phyloP scores from a whole-genome alignment of 2,329 filamentous ascomycete genomes.

The Scedosporium aurantiacum region DNA sequence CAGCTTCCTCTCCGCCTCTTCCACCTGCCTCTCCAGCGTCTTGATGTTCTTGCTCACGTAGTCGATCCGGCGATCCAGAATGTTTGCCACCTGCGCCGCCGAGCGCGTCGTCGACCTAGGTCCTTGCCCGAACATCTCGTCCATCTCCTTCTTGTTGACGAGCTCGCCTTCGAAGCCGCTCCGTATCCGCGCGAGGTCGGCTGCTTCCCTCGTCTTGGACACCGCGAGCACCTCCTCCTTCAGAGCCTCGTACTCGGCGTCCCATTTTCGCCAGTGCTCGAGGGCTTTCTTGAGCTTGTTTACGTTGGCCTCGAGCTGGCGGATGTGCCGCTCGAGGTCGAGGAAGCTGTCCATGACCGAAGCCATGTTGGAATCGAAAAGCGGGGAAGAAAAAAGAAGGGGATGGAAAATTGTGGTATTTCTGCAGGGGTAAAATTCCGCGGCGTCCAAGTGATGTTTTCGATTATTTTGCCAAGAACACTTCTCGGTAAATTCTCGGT shows the following conservation, averaged over 20 bases:
- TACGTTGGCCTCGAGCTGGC: conserved; percentile 65
- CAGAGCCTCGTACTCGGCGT: conserved; percentile 81
- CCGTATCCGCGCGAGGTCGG: conserved; percentile 46
- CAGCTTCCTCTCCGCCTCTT: conserved; percentile 53
- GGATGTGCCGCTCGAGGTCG: conserved; percentile 64
- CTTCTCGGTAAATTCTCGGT: too few relatives aligned
- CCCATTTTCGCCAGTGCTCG: conserved; percentile 81
- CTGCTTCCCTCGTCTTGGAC: conserved; percentile 27
- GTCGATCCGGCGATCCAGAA: conserved; percentile 63
- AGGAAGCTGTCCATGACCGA: conserved; percentile 40
- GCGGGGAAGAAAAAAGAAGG: neutral
- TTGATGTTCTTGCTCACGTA: conserved; percentile 78
- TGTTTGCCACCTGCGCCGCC: conserved; percentile 42
- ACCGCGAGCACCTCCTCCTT: conserved; percentile 62
- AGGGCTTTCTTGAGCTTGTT: conserved; percentile 59
- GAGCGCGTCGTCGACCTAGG: conserved; percentile 14
- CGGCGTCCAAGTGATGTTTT: too few relatives aligned
- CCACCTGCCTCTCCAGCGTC: conserved; percentile 62
- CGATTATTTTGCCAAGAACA: too few relatives aligned
- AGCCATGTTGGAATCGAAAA: conserved; percentile 21
- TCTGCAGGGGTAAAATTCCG: too few relatives aligned
- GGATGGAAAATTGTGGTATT: neutral
- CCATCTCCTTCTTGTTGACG: conserved; percentile 45
- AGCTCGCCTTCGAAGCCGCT: conserved; percentile 51
- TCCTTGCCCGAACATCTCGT: conserved; percentile 29